These are phyloP conservation scores for Ophiostoma montium DNA, from an alignment of 2,329 filamentous ascomycete species.

Conservation along the genomic window DNA sequence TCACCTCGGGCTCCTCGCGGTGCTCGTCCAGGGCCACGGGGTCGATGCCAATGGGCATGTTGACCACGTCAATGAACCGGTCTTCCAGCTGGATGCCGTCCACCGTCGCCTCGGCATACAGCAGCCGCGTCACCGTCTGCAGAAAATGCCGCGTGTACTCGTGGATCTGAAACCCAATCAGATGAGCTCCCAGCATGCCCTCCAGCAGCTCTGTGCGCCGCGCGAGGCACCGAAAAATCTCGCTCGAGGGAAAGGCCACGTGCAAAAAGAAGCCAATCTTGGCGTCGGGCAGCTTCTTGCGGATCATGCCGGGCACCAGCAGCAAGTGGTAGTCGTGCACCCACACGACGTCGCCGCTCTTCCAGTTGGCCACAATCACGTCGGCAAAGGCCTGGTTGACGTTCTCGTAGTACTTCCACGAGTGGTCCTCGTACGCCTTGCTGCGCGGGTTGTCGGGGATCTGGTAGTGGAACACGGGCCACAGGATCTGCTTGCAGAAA, in stretches of 20 bases:
- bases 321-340: conserved; percentile 91
- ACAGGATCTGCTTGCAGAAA: conserved; percentile 95
- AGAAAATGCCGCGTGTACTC: conserved; percentile 92
- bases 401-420: conserved; percentile 86
- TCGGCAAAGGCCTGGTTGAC: conserved; percentile 90
- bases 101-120: conserved; percentile 78
- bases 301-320: conserved; percentile 76
- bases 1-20: conserved; percentile 58
- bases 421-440: conserved; percentile 95
- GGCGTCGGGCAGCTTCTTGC: conserved; percentile 78
- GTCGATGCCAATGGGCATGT: conserved; percentile 82
- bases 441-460: conserved; percentile 96
- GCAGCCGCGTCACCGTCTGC: conserved; percentile 83
- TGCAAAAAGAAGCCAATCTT: conserved; percentile 96
- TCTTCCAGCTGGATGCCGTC: conserved; percentile 85
- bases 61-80: conserved; percentile 79
- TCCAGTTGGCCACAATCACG: conserved; percentile 81
- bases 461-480: conserved; percentile 97
- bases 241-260: conserved; percentile 87
- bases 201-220: conserved; percentile 77
- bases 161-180: conserved; percentile 85
- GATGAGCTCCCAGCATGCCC: conserved; percentile 82
- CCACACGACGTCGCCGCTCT: conserved; percentile 86
- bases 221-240: conserved; percentile 85
- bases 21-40: conserved; percentile 59